A percentile compares a stretch with the other conserved stretches of the same genome.
These are phyloP conservation scores for Mollisia scopiformis DNA, from an alignment of 2,329 filamentous ascomycete species.

Conservation along the genomic window DNA sequence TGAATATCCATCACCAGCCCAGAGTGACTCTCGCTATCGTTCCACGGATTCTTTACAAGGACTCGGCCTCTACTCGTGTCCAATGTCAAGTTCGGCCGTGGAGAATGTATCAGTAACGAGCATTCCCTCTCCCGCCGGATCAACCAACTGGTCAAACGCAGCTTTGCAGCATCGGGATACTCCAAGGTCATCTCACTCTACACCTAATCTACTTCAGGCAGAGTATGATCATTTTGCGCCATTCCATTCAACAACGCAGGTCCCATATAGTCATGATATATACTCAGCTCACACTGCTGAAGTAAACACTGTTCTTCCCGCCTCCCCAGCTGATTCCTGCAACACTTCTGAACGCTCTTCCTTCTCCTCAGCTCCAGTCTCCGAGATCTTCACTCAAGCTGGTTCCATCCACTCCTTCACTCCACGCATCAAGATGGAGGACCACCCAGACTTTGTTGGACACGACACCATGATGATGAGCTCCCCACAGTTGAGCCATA, in stretches of 20 bases:
- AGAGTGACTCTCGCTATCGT: slow-evolving; percentile 35
- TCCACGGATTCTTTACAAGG: slow-evolving; percentile 33
- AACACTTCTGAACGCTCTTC: slow-evolving; percentile 38
- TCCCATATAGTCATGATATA: slow-evolving; percentile 49
- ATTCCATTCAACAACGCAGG: slow-evolving; percentile 46
- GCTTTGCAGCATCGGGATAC: slow-evolving; percentile 28
- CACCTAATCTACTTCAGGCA: slow-evolving; percentile 48
- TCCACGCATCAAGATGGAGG: slow-evolving; percentile 38
- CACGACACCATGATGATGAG: slow-evolving; percentile 30
- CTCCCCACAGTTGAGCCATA: slow-evolving; percentile 30
- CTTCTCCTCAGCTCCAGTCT: slow-evolving; percentile 37
- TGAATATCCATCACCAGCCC: slow-evolving; percentile 38
- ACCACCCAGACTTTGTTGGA: slow-evolving; percentile 30
- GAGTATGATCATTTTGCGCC: slow-evolving; percentile 56
- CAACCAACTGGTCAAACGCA: slow-evolving; percentile 32
- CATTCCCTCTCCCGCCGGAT: slow-evolving; percentile 25
- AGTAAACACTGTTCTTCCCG: slow-evolving; percentile 30
- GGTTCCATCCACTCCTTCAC: slow-evolving; percentile 34
- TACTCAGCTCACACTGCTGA: slow-evolving; percentile 47
- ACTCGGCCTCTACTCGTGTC: slow-evolving; percentile 35
- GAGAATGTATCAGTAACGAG: slow-evolving; percentile 28
- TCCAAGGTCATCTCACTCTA: slow-evolving; percentile 31
- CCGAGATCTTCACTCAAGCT: slow-evolving; percentile 35
- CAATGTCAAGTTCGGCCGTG: slow-evolving; percentile 32
- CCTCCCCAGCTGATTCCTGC: slow-evolving; percentile 35